Base-by-base conservation (phyloP, 225 moss, liverwort and hornwort genomes). In the Pseudoscleropodium purum region DNA sequence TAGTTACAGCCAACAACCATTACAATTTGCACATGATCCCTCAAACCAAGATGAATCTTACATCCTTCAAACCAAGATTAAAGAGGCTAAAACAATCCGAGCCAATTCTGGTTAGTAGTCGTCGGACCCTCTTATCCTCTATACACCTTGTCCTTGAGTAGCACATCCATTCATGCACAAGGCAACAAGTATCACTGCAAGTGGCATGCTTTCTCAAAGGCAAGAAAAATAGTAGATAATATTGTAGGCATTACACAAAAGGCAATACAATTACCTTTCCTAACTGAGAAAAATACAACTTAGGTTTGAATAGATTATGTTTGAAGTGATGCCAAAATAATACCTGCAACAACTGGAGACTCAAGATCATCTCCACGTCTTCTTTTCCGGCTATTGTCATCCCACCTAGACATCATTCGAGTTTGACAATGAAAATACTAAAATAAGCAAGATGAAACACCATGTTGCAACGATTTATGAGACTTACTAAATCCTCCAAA, bases 351-450 rank as follows among this genome's bases (percentile, higher is more conserved):
- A 86, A 81, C 85, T 83, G 93, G 79, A 45, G 66, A 66, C 85
- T 88, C 89, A 24, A 85, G 65, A 83, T 88, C 94, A 84, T 94
- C 90, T 87, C 88, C 96, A 76, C 95, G 94, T 89, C 93, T 96
- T 81, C 97, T 95, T 92, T 98, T 98, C 75, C 90, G 95, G 84
- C 88, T 89, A 67, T 84, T 82, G 82, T 89, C 90, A 75, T 86
- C 91, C 89, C 72, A 86, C 84, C 81, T 88, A 68, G 49, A 80
- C 49, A 87, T 75, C 88, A 82, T 57, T 70, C 63, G 87, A 85
- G 79, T 85, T 74, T 39, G 82, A 78, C 85, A 79, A 91, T 52
- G 39, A 51, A 76, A 51, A 73, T 85, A 76, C 11, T 73, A 49
- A 49, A 88, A 78, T 68, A 87, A 78, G 82, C 77, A 82, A 69